Conservation (phyloP, 2,329 filamentous ascomycete species). For the Trichophyton equinum region DNA sequence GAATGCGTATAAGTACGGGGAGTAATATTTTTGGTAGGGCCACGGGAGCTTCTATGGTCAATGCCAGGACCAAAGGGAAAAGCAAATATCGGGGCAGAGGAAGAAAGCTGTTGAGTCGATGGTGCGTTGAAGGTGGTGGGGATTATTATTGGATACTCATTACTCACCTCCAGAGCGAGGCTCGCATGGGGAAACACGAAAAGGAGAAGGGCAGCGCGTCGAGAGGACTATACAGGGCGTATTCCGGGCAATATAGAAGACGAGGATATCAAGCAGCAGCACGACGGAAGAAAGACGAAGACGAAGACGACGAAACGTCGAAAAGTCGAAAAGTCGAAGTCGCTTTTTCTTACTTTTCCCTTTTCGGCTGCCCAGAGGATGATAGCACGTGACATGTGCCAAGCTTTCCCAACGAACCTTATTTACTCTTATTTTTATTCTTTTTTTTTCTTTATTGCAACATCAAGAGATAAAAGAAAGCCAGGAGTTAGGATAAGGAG, state of each 20-base stretch:
- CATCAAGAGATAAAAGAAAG: not conserved
- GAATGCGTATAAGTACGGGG: not conserved
- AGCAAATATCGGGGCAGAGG: not conserved
- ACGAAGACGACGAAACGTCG: not conserved
- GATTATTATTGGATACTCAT: not conserved
- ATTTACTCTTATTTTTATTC: not conserved
- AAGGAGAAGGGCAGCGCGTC: not conserved
- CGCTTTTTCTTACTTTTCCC: not conserved
- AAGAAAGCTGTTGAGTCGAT: not conserved
- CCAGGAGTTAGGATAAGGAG: too few species aligned
- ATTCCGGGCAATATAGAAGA: not conserved
- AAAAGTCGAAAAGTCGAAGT: not conserved
- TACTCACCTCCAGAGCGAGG: conserved; percentile 1
- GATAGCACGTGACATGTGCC: not conserved
- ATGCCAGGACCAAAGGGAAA: not conserved
- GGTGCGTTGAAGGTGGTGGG: not conserved
- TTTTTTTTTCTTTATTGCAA: not conserved
- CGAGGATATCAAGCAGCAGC: not conserved
- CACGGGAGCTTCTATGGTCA: not conserved
- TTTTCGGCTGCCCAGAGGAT: not conserved
- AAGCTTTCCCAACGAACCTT: conserved; percentile 1
- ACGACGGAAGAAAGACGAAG: too few species aligned
- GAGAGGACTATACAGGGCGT: not conserved
- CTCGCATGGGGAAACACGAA: not conserved
- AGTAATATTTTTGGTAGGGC: not conserved